Evolutionary conservation across 2,329 filamentous ascomycete genomes (phyloP), one percentile per base, ranked within the genome.

Genomic region (Septoria petroselini): DNA sequence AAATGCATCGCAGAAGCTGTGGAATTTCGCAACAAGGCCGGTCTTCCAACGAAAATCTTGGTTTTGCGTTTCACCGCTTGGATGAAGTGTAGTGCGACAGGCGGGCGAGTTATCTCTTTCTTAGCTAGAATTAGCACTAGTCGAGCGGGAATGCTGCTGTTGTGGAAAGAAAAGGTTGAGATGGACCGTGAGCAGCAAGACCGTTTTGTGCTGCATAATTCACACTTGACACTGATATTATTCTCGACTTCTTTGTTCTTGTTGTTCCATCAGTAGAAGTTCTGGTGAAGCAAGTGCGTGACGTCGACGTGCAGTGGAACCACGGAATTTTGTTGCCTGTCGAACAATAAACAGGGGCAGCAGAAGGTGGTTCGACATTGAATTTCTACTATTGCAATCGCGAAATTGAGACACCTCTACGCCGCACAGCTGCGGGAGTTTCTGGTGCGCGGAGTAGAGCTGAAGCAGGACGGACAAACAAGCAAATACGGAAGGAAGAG

Each of bases 321-420:
- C 8, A 15, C 21, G 39, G 39, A 27, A 27, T 27, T 27, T 31
- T 41, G 27, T 27, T 29, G 14, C 7, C 17, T 41, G 8, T 12
- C n/a, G n/a, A n/a, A n/a, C n/a, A n/a, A n/a, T n/a, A 25, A 29
- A 15, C 23, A 27, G 23, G 23, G 23, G 23, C 23, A 5, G 39
- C 39, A n/a, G n/a, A 29, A 41, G 39, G 39, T 41, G 39, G 39
- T 41, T 41, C 39, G 39, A 41, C 29, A 41, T 27, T 19, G 21
- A 19, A n/a, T 8, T 25, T 25, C 31, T 3, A 27, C 38, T 25
- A 19, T 15, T 9, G 29, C 38, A 25, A 40, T 14, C 11, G 29
- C 19, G 19, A 40, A 7, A 40, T 23, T n/a, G n/a, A n/a, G n/a
- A n/a, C n/a, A n/a, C n/a, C n/a, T n/a, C n/a, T n/a, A n/a, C 30